Conservation (phyloP, 2,329 filamentous ascomycete genomes). For the Exophiala sideris region DNA sequence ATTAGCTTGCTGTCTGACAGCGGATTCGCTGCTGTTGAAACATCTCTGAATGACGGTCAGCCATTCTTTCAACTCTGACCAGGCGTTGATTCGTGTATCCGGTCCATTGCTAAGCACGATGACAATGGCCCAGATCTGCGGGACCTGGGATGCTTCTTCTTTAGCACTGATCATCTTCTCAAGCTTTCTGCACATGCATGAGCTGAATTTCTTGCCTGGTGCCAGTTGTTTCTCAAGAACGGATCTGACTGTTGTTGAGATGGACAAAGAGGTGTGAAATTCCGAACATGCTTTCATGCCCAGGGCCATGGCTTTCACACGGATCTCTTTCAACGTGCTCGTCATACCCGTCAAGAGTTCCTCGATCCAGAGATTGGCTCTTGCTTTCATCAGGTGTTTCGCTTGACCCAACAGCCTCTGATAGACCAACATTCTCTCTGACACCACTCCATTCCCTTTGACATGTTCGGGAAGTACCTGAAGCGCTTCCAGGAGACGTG, state of each 20-base stretch:
- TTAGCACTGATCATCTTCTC: slow-evolving; percentile 62
- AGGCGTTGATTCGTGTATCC: slow-evolving; percentile 58
- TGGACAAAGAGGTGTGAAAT: slow-evolving; percentile 65
- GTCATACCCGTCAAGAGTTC: slow-evolving; percentile 80
- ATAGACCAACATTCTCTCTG: slow-evolving; percentile 75
- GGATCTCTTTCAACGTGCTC: slow-evolving; percentile 72
- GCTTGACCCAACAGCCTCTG: slow-evolving; percentile 71
- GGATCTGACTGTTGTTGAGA: slow-evolving; percentile 61
- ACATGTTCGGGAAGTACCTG: slow-evolving; percentile 70
- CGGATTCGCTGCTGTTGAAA: slow-evolving; percentile 73
- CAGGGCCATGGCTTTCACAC: slow-evolving; percentile 68
- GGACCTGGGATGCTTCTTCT: slow-evolving; percentile 64
- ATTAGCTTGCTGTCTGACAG: slow-evolving; percentile 72
- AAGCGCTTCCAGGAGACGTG: slow-evolving; percentile 66
- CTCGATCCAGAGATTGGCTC: slow-evolving; percentile 72
- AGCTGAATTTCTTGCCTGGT: slow-evolving; percentile 61
- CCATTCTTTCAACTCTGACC: slow-evolving; percentile 73
- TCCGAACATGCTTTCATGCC: slow-evolving; percentile 67
- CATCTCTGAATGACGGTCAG: slow-evolving; percentile 74
- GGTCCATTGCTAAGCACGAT: slow-evolving; percentile 69
- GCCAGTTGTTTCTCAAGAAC: slow-evolving; percentile 50
- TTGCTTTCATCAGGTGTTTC: slow-evolving; percentile 64
- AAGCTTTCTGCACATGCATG: slow-evolving; percentile 66
- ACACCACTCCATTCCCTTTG: slow-evolving; percentile 75
- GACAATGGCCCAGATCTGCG: slow-evolving; percentile 84